Percentiles rank a stretch among this genome's conserved stretches.
Conservation (phyloP, 306 rosid genomes). For the Delonix regia region DNA sequence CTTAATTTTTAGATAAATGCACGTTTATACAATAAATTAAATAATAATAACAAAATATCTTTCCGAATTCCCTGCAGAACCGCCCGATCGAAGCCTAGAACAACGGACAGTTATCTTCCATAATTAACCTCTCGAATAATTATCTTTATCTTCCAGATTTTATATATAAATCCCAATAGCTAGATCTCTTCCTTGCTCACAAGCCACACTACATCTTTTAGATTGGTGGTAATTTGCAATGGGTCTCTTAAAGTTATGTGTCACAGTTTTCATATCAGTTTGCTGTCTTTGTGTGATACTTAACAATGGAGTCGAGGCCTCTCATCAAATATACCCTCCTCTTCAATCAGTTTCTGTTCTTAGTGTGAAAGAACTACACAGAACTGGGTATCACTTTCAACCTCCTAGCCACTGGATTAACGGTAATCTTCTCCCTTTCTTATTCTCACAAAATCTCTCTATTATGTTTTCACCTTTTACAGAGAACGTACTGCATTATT, state of each 20-base stretch:
- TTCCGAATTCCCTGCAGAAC: background rate
- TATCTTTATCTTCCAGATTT: background rate
- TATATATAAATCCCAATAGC: conserved; percentile 30
- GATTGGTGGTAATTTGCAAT: background rate
- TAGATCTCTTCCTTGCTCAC: background rate
- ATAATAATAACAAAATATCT: background rate
- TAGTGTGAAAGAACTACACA: conserved; percentile 37
- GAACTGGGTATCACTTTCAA: conserved; percentile 82
- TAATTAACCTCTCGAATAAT: background rate
- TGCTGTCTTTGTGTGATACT: conserved; percentile 29
- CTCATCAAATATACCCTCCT: conserved; percentile 44
- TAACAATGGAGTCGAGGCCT: conserved; percentile 55
- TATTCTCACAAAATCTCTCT: background rate
- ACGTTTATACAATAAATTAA: background rate
- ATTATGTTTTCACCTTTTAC: background rate
- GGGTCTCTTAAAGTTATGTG: conserved; percentile 23
- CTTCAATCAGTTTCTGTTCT: conserved; percentile 49
- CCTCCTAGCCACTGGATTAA: conserved; percentile 82
- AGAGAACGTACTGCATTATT: background rate
- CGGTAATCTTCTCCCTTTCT: conserved; percentile 47
- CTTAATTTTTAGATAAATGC: background rate
- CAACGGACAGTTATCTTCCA: background rate
- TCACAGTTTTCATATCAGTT: conserved; percentile 27
- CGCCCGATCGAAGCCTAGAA: background rate
- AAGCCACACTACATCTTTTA: background rate